Conservation (phyloP, 1,284 basidiomycete species). For the Cutaneotrichosporon sp. region DNA sequence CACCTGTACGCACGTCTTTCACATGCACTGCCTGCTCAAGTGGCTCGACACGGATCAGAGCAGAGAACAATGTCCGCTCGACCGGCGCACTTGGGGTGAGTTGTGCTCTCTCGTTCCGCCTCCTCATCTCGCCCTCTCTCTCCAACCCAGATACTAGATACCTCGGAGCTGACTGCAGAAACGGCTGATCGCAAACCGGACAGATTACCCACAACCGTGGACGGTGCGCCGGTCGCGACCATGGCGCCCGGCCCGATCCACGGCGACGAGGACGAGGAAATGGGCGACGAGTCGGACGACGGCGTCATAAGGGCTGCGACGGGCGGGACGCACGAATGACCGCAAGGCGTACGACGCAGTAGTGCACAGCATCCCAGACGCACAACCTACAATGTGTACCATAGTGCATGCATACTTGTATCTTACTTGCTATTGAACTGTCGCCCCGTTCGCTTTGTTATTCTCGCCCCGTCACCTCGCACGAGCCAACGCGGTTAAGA, state of each 20-base stretch:
- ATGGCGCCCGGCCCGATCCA: conserved; percentile 39
- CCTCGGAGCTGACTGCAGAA: conserved; percentile 24
- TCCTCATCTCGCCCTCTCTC: too few relatives aligned
- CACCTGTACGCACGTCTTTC: conserved; percentile 89
- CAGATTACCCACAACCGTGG: conserved; percentile 43
- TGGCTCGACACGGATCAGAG: conserved; percentile 85
- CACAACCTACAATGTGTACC: neutral
- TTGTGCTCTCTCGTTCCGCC: conserved; percentile 23
- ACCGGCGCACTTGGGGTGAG: conserved; percentile 85
- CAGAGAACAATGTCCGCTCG: conserved; percentile 92
- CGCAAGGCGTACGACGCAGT: neutral
- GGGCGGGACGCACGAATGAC: neutral
- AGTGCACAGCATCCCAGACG: conserved; percentile 3
- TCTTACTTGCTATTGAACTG: neutral
- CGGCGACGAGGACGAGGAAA: conserved; percentile 4
- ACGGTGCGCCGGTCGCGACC: conserved; percentile 38
- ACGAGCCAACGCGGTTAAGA: neutral
- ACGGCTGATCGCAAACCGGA: conserved; percentile 48
- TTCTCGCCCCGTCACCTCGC: neutral
- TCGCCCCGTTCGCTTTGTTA: neutral
- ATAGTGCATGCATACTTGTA: conserved; percentile 3
- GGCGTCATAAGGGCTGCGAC: conserved; percentile 7
- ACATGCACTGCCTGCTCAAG: conserved; percentile 92
- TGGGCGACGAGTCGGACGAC: conserved; percentile 17
- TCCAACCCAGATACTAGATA: too few relatives aligned